Evolutionary conservation across 495 filamentous ascomycete genomes (phyloP), one percentile per base, ranked within the genome.

Genomic region (Choiromyces venosus): DNA sequence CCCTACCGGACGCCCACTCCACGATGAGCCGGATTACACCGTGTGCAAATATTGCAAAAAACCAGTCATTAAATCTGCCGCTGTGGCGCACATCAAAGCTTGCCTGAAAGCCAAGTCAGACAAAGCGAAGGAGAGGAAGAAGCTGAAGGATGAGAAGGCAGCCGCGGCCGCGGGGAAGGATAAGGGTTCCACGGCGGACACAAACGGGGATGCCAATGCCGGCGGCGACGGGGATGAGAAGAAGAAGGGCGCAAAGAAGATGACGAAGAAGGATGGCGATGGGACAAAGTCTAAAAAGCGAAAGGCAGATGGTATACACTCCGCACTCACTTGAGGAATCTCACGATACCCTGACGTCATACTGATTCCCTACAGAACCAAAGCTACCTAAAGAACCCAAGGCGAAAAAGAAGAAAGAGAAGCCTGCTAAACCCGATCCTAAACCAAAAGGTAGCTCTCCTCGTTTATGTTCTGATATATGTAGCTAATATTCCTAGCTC

Each of bases 391-490:
- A 89, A 81, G 91, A 89, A 74, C 88, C 90, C 7, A 92, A 92
- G 81, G 84, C 86, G 46, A 97, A 97, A 88, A 97, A 97, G 84
- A 93, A 95, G 84, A 97, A 97, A 83, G 95, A 97, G 82, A 94
- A 98, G 74, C 92, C 93, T 71, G 86, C 86, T 2, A 97, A 97
- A 81, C 87, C 91, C 18, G 97, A 97, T 82, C 88, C 92, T 5
- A 97, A 97, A 76, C 92, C 93, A 0, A 97, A 97, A 85, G 93
- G 91, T 79, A 82, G 8, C 70, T 12, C 40, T 71, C 67, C 73
- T 66, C n/a, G 14, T 74, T 44, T 44, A 35, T 36, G 0, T 66
- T 65, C 67, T 37, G 16, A 66, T 12, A 70, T 70, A 37, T 46
- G 19, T 52, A 67, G 69, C 68, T 78, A 75, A 81, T 69, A 39